A percentile compares a stretch with the other conserved stretches of the same genome.
Evolutionary conservation across 2,329 filamentous ascomycete genomes (phyloP).

Genomic region (Trichoderma brevicompactum): DNA sequence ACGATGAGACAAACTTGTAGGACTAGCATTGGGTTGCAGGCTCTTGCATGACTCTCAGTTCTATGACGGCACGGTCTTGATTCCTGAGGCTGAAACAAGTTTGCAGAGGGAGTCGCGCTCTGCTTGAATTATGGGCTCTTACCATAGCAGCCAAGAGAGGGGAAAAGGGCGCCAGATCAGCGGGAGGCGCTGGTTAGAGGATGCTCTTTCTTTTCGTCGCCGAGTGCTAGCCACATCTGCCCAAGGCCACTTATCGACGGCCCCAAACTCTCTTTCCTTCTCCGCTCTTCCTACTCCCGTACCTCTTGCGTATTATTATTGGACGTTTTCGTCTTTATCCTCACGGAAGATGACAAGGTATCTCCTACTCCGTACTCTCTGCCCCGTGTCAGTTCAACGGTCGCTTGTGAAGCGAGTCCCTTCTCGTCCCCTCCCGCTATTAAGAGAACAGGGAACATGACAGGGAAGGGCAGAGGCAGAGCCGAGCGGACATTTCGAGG

Average conservation of each 20-base stretch:
- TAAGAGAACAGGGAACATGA: background rate
- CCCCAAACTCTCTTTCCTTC: background rate
- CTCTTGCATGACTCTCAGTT: no score
- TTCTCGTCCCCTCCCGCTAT: background rate
- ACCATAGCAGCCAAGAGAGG: background rate
- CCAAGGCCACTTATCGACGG: background rate
- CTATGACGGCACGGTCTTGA: no score
- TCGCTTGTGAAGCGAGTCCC: background rate
- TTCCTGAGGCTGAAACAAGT: no score
- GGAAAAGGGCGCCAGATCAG: conserved; percentile 21
- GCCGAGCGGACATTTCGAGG: conserved; percentile 10
- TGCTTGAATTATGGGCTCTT: no score
- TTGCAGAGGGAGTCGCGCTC: no score
- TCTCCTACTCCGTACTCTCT: background rate
- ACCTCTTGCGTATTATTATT: no score
- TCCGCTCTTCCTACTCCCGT: background rate
- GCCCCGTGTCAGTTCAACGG: conserved; percentile 2
- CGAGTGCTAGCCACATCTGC: background rate
- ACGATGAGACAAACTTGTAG: no score
- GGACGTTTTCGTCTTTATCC: background rate
- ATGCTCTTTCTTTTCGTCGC: background rate
- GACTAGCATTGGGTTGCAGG: no score
- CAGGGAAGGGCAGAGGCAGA: conserved; percentile 12
- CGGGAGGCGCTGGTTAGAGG: conserved; percentile 4
- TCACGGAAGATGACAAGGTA: background rate